Percentiles rank a stretch among this genome's conserved stretches.
These are phyloP conservation scores for Schizophyllum amplum DNA, from an alignment of 1,284 basidiomycete species.

Conservation along the genomic window DNA sequence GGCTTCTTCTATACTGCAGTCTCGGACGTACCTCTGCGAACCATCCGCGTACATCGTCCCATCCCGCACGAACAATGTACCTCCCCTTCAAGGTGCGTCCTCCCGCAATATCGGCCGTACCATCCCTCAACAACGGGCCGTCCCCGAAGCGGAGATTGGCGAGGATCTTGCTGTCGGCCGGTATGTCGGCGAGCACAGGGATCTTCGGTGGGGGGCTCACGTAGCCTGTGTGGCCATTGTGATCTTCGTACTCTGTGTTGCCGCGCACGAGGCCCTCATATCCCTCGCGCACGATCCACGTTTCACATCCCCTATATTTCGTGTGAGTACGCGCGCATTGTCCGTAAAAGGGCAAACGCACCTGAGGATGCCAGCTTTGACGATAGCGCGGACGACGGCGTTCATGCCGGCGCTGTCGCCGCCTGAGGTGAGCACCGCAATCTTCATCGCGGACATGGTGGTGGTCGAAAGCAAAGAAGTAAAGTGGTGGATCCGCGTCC, in stretches of 20 bases:
- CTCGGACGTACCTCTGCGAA: slow-evolving; percentile 63
- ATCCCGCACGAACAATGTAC: slow-evolving; percentile 95
- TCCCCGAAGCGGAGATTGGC: slow-evolving; percentile 84
- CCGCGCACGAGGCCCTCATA: slow-evolving; percentile 91
- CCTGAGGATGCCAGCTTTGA: slow-evolving; percentile 86
- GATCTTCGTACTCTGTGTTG: slow-evolving; percentile 37
- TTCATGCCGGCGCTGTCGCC: slow-evolving; percentile 99
- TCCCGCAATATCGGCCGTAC: slow-evolving; percentile 72
- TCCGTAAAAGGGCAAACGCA: slow-evolving; percentile 27
- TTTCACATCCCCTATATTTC: slow-evolving; percentile 74
- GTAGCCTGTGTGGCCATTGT: slow-evolving; percentile 1
- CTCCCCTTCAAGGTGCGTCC: slow-evolving; percentile 78
- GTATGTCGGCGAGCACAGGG: background rate
- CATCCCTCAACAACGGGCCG: slow-evolving; percentile 83
- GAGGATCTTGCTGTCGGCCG: slow-evolving; percentile 33
- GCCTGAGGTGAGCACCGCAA: slow-evolving; percentile 92
- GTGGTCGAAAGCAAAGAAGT: background rate
- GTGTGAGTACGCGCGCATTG: slow-evolving; percentile 4
- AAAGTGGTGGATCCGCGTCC: background rate
- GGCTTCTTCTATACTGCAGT: background rate
- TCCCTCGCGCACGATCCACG: slow-evolving; percentile 92
- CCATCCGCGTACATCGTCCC: slow-evolving; percentile 98
- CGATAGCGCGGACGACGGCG: slow-evolving; percentile 86
- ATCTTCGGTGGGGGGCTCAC: slow-evolving; percentile 7
- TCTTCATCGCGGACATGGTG: slow-evolving; percentile 45